phyloP scores from a whole-genome alignment of 2,329 filamentous ascomycete genomes.

The Allantophomopsis lycopodina region DNA sequence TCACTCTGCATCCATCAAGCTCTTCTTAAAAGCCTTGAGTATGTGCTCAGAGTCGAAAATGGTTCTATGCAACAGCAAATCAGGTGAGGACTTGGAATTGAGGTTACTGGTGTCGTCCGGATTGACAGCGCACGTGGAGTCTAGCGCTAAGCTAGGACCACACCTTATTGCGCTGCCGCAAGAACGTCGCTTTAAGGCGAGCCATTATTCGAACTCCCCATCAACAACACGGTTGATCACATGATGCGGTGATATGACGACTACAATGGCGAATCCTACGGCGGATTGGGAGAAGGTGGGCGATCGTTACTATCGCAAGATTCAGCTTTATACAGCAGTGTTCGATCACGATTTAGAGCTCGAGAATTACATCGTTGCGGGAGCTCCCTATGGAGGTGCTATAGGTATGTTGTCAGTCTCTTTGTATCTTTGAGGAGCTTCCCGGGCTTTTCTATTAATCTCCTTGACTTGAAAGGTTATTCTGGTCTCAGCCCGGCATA shows the following conservation, averaged over 20 bases:
- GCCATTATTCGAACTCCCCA: conserved; percentile 2
- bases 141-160: conserved; percentile 15
- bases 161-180: conserved; percentile 8
- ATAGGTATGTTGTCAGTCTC: conserved; percentile 48
- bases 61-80: too few species aligned
- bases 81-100: too few species aligned
- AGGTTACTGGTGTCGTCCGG: neutral
- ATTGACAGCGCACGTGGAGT: conserved; percentile 1
- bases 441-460: neutral
- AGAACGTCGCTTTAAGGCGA: too few species aligned
- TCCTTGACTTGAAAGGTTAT: neutral
- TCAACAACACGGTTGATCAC: neutral
- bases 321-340: conserved; percentile 80
- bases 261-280: conserved; percentile 18
- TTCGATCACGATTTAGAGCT: conserved; percentile 91
- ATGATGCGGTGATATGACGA: neutral
- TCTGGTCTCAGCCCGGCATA: too few species aligned
- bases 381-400: conserved; percentile 86
- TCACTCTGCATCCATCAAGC: neutral
- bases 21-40: conserved; percentile 8
- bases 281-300: conserved; percentile 92
- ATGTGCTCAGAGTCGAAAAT: too few species aligned
- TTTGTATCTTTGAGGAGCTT: too few species aligned
- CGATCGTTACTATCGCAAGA: conserved; percentile 90
- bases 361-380: conserved; percentile 84